Evolutionary conservation across 2,329 filamentous ascomycete genomes (phyloP).

Genomic region (Arachnomyces sp.): DNA sequence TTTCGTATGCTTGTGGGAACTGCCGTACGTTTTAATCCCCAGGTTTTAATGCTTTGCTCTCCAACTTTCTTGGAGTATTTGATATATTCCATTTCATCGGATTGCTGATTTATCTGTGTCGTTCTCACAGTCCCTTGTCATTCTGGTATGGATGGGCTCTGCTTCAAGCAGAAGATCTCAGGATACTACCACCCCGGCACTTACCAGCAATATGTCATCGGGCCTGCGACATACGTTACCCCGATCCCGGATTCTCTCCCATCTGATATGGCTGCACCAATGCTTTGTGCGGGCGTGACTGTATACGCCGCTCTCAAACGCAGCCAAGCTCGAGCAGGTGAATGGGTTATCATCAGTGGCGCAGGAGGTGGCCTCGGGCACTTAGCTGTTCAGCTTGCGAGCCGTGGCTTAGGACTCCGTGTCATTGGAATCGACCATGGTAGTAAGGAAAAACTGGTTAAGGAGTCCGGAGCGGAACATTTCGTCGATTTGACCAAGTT

Average conservation of each 20-base stretch:
- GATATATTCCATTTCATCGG: too few relatives aligned
- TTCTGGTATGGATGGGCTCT: constrained; percentile 48
- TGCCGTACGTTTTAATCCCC: constrained; percentile 33
- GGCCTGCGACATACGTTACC: constrained; percentile 61
- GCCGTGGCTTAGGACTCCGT: constrained; percentile 54
- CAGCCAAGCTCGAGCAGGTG: constrained; percentile 50
- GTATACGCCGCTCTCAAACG: constrained; percentile 60
- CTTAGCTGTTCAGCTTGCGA: constrained; percentile 54
- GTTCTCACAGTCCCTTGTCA: constrained; percentile 40
- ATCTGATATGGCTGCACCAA: constrained; percentile 56
- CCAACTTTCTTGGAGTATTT: not conserved
- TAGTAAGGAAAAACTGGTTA: constrained; percentile 52
- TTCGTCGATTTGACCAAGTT: constrained; percentile 57
- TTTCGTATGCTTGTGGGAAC: constrained; percentile 50
- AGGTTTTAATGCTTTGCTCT: too few relatives aligned
- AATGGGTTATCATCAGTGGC: constrained; percentile 54
- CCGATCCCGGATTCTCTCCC: constrained; percentile 57
- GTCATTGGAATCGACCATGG: constrained; percentile 60
- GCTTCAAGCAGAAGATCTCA: constrained; percentile 51
- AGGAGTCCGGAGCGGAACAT: constrained; percentile 56
- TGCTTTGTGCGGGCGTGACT: constrained; percentile 62
- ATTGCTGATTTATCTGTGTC: constrained; percentile 3
- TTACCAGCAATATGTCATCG: constrained; percentile 63
- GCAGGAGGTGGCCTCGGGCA: constrained; percentile 60
- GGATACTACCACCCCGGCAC: constrained; percentile 64